Evolutionary conservation across 352 stramenopile genomes (phyloP).

Genomic region (Globisporangium irregulare): DNA sequence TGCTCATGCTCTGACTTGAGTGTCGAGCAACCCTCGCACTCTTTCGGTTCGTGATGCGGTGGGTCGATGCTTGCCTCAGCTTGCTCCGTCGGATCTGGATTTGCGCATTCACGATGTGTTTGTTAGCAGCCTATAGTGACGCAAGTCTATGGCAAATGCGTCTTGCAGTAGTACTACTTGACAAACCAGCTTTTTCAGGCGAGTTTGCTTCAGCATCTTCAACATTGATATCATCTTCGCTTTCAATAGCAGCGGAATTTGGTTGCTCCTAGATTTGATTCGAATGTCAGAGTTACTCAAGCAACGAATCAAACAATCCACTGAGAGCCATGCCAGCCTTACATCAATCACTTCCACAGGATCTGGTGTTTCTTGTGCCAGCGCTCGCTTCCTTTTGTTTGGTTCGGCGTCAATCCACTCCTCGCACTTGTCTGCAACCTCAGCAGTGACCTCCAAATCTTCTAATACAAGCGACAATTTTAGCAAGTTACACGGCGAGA

Average conservation of each 20-base stretch:
- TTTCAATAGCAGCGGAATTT: not conserved
- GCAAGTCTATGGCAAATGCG: not conserved
- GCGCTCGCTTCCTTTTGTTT: constrained; percentile 44
- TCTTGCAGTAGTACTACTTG: not conserved
- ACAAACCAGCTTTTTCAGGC: not conserved
- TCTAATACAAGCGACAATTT: not conserved
- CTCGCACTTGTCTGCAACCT: constrained; percentile 24
- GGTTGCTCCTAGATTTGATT: not conserved
- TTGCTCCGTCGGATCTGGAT: not conserved
- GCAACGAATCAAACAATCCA: not conserved
- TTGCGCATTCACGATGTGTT: not conserved
- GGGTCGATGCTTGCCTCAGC: not conserved
- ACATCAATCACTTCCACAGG: not conserved
- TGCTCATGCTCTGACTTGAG: constrained; percentile 6
- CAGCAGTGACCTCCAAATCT: constrained; percentile 17
- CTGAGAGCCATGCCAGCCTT: not conserved
- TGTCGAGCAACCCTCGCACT: constrained; percentile 2
- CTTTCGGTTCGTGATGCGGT: not conserved
- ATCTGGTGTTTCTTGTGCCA: not conserved
- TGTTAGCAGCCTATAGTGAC: not conserved
- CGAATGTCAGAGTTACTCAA: not conserved
- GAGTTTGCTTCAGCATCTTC: not conserved
- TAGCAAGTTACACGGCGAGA: not conserved
- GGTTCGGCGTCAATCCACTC: constrained; percentile 26
- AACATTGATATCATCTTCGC: not conserved